phyloP scores from a whole-genome alignment of 371 early-diverging fungal species.

The Rozella allomycis region DNA sequence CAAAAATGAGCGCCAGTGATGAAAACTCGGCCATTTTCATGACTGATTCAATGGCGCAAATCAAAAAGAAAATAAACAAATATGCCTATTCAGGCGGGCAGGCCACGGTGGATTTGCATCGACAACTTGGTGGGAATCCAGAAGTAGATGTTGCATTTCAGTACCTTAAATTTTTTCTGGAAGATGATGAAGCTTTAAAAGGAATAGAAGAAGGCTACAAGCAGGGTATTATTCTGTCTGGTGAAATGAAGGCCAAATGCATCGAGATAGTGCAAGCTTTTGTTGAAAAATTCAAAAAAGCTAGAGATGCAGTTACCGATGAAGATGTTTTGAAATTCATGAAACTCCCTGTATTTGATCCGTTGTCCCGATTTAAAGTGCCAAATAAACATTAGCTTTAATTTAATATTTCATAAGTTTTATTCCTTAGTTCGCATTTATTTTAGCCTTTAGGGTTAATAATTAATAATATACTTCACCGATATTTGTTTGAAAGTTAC shows the following conservation, averaged over 20 bases:
- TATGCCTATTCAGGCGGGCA: constrained; percentile 95
- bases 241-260: constrained; percentile 83
- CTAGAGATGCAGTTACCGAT: constrained; percentile 39
- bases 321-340: constrained; percentile 39
- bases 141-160: constrained; percentile 94
- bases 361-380: no score
- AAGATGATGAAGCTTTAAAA: constrained; percentile 78
- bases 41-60: constrained; percentile 74
- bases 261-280: constrained; percentile 66
- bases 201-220: constrained; percentile 40
- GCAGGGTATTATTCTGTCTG: constrained; percentile 70
- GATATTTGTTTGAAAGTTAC: no score
- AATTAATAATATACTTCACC: no score
- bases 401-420: no score
- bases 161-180: constrained; percentile 89
- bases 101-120: constrained; percentile 79
- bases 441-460: no score
- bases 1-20: constrained; percentile 96
- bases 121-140: constrained; percentile 75
- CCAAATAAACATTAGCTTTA: no score
- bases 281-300: constrained; percentile 66
- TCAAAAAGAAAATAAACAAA: constrained; percentile 96
- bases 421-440: no score
- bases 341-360: no score
- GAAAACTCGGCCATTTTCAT: constrained; percentile 84